Evolutionary conservation across 1,284 basidiomycete species (phyloP).

Genomic region (Cerioporus squamosus): DNA sequence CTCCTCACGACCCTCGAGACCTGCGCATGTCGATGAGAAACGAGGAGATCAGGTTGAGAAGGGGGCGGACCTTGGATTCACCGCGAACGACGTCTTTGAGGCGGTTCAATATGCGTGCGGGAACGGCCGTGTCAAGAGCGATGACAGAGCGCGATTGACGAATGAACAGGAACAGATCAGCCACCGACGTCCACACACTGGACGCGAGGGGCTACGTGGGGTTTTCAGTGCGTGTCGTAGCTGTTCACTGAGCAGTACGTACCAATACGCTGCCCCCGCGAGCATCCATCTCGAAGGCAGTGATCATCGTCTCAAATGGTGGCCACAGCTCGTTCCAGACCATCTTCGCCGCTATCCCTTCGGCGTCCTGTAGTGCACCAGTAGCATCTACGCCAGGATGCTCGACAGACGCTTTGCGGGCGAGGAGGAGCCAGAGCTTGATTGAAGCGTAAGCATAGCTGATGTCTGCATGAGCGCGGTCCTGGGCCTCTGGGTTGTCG

Average conservation of each 20-base stretch:
- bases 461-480: conserved; percentile 56
- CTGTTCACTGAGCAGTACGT: conserved; percentile 23
- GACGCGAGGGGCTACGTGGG: conserved; percentile 55
- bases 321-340: conserved; percentile 81
- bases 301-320: conserved; percentile 59
- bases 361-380: conserved; percentile 25
- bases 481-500: conserved; percentile 32
- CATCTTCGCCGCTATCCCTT: conserved; percentile 42
- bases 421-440: conserved; percentile 70
- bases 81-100: conserved; percentile 48
- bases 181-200: conserved; percentile 61
- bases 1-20: conserved; percentile 53
- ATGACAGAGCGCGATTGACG: conserved; percentile 56
- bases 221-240: background rate
- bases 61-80: conserved; percentile 54
- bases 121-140: conserved; percentile 55
- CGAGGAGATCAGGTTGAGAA: background rate
- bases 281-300: conserved; percentile 50
- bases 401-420: conserved; percentile 38
- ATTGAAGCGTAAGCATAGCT: conserved; percentile 70
- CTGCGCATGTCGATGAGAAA: conserved; percentile 35
- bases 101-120: conserved; percentile 52
- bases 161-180: conserved; percentile 68
- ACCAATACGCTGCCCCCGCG: conserved; percentile 53
- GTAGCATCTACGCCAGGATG: conserved; percentile 5